Conservation (phyloP, 1,284 basidiomycete species). For the Ceratobasidium sp. region DNA sequence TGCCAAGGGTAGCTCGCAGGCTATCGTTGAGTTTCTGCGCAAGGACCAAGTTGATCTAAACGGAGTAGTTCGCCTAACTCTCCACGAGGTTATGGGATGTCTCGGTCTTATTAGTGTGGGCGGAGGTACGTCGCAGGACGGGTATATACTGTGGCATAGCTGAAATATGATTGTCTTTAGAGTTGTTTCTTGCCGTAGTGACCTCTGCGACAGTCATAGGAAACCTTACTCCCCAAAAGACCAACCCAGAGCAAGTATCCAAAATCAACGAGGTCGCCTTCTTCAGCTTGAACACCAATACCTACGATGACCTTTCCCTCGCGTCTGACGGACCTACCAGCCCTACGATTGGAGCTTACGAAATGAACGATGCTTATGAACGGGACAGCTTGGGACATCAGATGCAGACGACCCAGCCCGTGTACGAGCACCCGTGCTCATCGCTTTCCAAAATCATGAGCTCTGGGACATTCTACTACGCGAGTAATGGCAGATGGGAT, state of each 20-base stretch:
- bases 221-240: constrained; percentile 75
- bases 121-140: constrained; percentile 55
- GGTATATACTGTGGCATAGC: neutral
- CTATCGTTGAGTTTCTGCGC: constrained; percentile 85
- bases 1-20: constrained; percentile 64
- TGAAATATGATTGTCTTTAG: constrained; percentile 59
- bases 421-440: constrained; percentile 90
- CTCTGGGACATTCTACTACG: constrained; percentile 94
- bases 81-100: constrained; percentile 81
- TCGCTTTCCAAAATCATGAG: constrained; percentile 93
- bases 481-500: constrained; percentile 86
- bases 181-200: constrained; percentile 83
- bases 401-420: constrained; percentile 59
- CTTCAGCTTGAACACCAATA: constrained; percentile 76
- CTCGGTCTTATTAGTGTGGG: constrained; percentile 70
- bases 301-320: constrained; percentile 77
- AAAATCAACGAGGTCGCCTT: constrained; percentile 84
- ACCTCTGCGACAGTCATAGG: constrained; percentile 82
- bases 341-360: constrained; percentile 57
- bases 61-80: constrained; percentile 72
- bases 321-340: constrained; percentile 65
- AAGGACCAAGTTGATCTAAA: constrained; percentile 78
- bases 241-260: constrained; percentile 71
- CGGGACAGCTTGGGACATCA: constrained; percentile 30
- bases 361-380: constrained; percentile 40